Conservation (phyloP, 768 basidiomycete species). For the Tricholoma sp. region DNA sequence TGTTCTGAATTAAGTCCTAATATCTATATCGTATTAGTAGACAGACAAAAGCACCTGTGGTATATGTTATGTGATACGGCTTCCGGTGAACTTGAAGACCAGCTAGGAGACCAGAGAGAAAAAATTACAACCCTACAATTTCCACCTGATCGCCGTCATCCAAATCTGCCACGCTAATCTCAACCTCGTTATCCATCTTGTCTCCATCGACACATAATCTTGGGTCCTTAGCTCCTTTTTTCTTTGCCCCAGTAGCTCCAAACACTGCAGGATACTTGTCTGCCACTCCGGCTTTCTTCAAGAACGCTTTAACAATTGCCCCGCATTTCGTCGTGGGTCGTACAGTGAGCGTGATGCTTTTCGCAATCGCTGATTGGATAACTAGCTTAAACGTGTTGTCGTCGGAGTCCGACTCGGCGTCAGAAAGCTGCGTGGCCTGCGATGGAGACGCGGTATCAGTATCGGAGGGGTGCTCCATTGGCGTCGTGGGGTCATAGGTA, state of each 20-base stretch:
- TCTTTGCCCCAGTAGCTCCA: conserved; percentile 23
- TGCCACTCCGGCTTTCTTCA: conserved; percentile 61
- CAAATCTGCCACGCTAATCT: conserved; percentile 64
- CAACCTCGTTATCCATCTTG: conserved; percentile 49
- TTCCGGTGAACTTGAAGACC: neutral
- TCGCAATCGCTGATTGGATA: conserved; percentile 52
- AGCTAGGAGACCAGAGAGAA: conserved; percentile 3
- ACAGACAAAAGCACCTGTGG: neutral
- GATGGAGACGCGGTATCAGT: conserved; percentile 12
- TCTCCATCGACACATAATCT: conserved; percentile 67
- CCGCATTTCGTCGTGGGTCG: conserved; percentile 73
- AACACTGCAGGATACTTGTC: conserved; percentile 44
- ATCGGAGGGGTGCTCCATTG: conserved; percentile 9
- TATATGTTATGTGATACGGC: neutral
- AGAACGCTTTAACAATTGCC: conserved; percentile 69
- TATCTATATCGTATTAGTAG: too few species aligned
- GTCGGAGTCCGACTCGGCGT: conserved; percentile 37
- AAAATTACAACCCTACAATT: conserved; percentile 52
- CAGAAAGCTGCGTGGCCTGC: conserved; percentile 19
- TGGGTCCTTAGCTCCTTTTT: conserved; percentile 37
- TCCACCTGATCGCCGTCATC: conserved; percentile 83
- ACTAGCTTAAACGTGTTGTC: conserved; percentile 62
- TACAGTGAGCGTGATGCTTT: conserved; percentile 61
- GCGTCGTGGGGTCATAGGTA: conserved; percentile 1
- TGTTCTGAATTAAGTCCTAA: too few species aligned